Conservation (phyloP, 2,329 filamentous ascomycete genomes). For the Rhynchosporium graminicola region DNA sequence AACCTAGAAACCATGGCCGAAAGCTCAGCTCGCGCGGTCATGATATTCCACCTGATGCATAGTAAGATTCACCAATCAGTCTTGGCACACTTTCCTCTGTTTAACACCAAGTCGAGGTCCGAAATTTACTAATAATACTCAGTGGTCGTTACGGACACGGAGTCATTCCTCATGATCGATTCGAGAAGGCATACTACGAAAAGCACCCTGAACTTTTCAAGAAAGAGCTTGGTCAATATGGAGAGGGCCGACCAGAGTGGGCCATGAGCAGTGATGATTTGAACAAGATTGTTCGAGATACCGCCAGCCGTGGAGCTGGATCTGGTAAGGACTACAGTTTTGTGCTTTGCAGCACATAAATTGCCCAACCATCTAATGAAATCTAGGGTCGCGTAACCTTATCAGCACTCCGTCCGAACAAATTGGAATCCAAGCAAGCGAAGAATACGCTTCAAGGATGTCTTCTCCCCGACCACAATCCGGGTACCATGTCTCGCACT, state of each 20-base stretch:
- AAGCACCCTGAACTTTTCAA: constrained; percentile 83
- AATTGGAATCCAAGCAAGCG: constrained; percentile 82
- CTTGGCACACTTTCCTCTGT: background rate
- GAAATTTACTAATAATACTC: constrained; percentile 21
- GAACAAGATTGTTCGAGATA: constrained; percentile 83
- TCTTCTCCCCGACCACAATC: constrained; percentile 64
- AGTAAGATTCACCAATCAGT: constrained; percentile 44
- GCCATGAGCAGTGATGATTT: constrained; percentile 87
- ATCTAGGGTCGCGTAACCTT: constrained; percentile 58
- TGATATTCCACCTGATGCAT: constrained; percentile 80
- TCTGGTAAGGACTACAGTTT: constrained; percentile 48
- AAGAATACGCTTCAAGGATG: constrained; percentile 79
- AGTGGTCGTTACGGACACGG: constrained; percentile 80
- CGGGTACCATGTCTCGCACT: constrained; percentile 42
- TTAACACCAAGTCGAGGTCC: background rate
- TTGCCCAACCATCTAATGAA: constrained; percentile 36
- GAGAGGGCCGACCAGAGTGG: constrained; percentile 65
- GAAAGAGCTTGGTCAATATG: constrained; percentile 66
- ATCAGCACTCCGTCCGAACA: constrained; percentile 85
- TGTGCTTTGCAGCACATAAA: constrained; percentile 30
- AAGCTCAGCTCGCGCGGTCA: constrained; percentile 73
- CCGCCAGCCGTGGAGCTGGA: constrained; percentile 54
- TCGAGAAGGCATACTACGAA: constrained; percentile 89
- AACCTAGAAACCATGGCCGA: constrained; percentile 63
- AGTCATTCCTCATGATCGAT: constrained; percentile 71